phyloP scores from a whole-genome alignment of 495 filamentous ascomycete genomes.

The Podospora tetraspora region DNA sequence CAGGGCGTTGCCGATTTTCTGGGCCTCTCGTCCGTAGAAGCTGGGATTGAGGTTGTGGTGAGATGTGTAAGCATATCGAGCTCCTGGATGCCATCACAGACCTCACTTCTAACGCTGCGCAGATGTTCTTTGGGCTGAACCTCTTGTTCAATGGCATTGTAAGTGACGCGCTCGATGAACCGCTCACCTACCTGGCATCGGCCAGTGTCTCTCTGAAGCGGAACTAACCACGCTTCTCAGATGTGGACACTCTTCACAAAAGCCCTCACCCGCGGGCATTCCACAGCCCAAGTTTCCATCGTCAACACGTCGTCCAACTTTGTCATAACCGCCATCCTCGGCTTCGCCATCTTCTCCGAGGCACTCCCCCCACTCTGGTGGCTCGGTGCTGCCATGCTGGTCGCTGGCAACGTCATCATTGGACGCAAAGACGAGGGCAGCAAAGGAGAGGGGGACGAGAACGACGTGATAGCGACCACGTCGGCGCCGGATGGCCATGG shows the following conservation, averaged over 20 bases:
- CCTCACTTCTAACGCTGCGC: not conserved
- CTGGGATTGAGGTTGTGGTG: slow-evolving; percentile 58
- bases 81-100: not conserved
- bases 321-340: slow-evolving; percentile 80
- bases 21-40: slow-evolving; percentile 46
- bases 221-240: slow-evolving; percentile 23
- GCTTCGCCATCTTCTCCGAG: slow-evolving; percentile 42
- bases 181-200: too few species aligned
- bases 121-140: slow-evolving; percentile 86
- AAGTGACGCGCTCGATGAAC: slow-evolving; percentile 22
- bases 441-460: slow-evolving; percentile 8
- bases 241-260: slow-evolving; percentile 90
- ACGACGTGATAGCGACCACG: not conserved
- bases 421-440: slow-evolving; percentile 65
- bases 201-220: too few species aligned
- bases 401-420: slow-evolving; percentile 87
- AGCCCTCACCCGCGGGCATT: slow-evolving; percentile 76
- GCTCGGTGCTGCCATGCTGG: slow-evolving; percentile 75
- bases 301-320: slow-evolving; percentile 95
- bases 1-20: slow-evolving; percentile 57
- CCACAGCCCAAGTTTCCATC: slow-evolving; percentile 85
- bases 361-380: slow-evolving; percentile 67
- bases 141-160: slow-evolving; percentile 79
- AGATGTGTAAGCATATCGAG: slow-evolving; percentile 55
- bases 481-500: slow-evolving; percentile 18